Percentiles rank a stretch among this genome's conserved stretches.
Evolutionary conservation across 2,329 filamentous ascomycete species (phyloP).

Genomic region (Diaporthe citrichinensis): DNA sequence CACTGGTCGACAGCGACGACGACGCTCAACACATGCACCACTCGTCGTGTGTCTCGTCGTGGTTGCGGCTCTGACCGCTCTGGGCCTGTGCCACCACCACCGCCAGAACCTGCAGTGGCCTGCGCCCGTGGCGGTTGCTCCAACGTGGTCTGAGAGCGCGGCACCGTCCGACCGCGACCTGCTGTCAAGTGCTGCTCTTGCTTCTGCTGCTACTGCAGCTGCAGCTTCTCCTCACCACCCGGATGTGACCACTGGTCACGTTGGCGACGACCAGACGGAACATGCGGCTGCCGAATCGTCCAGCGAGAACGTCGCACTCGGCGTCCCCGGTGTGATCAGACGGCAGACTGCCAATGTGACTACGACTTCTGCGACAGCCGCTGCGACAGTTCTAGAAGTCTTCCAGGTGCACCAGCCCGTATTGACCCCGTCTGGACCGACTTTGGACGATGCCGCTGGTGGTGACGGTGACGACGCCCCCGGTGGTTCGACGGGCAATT

Average conservation of each 20-base stretch:
- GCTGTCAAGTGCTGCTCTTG: conserved; percentile 5
- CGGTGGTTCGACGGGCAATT: conserved; percentile 42
- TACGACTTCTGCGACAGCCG: conserved; percentile 45
- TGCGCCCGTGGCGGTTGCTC: not conserved
- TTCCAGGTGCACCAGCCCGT: conserved; percentile 80
- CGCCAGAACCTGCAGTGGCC: conserved; percentile 8
- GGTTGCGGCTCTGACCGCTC: conserved; percentile 20
- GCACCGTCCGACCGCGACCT: conserved; percentile 32
- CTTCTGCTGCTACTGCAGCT: not conserved
- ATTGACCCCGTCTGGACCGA: conserved; percentile 61
- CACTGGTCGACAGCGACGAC: not conserved
- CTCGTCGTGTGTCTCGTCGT: conserved; percentile 24
- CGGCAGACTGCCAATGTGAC: conserved; percentile 39
- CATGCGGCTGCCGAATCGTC: conserved; percentile 14
- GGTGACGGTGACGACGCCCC: not conserved
- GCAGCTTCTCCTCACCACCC: not conserved
- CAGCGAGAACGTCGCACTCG: conserved; percentile 18
- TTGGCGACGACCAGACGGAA: conserved; percentile 9
- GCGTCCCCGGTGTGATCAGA: conserved; percentile 27
- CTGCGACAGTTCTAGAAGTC: conserved; percentile 66
- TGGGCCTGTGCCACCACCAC: conserved; percentile 30
- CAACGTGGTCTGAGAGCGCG: conserved; percentile 24
- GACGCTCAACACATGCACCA: not conserved
- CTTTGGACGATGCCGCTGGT: conserved; percentile 49
- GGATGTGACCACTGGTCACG: conserved; percentile 18